These are phyloP conservation scores for Hortaea werneckii DNA, from an alignment of 2,329 filamentous ascomycete species.

Conservation along the genomic window DNA sequence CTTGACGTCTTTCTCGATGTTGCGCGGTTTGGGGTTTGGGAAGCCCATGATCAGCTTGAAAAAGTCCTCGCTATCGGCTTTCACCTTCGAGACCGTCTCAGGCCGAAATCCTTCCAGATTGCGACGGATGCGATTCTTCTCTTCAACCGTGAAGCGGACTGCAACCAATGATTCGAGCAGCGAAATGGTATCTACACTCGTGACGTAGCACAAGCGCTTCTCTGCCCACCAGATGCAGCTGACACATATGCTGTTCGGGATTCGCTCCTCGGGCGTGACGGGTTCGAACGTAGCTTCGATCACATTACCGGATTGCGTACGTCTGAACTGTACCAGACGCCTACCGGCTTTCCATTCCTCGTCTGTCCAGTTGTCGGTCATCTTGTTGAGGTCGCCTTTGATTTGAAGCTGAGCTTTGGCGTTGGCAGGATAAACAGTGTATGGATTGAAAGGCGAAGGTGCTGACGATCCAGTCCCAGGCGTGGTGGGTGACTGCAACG, in stretches of 20 bases:
- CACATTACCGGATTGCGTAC: constrained; percentile 70
- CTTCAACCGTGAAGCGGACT: constrained; percentile 82
- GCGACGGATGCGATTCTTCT: constrained; percentile 94
- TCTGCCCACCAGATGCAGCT: constrained; percentile 97
- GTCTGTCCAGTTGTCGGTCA: constrained; percentile 72
- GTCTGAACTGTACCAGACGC: constrained; percentile 78
- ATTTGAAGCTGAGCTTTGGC: constrained; percentile 75
- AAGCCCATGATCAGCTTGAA: constrained; percentile 99
- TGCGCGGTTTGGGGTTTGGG: constrained; percentile 84
- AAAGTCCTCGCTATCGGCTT: constrained; percentile 86
- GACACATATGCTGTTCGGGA: constrained; percentile 79
- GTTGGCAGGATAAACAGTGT: constrained; percentile 62
- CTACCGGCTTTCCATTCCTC: constrained; percentile 73
- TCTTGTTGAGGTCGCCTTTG: constrained; percentile 70
- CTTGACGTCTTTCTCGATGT: constrained; percentile 99
- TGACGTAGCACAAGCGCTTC: constrained; percentile 83
- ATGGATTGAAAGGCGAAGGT: constrained; percentile 56
- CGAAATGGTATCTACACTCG: constrained; percentile 92
- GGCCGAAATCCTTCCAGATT: constrained; percentile 94
- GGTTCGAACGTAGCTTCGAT: constrained; percentile 72
- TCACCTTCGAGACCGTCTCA: constrained; percentile 84
- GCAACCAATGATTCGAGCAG: constrained; percentile 86
- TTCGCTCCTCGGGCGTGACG: constrained; percentile 67
- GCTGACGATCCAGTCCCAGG: constrained; percentile 24
- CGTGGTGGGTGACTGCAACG: constrained; percentile 45